phyloP scores from a whole-genome alignment of 331 rosid genomes.

The Pyrus hybrid region DNA sequence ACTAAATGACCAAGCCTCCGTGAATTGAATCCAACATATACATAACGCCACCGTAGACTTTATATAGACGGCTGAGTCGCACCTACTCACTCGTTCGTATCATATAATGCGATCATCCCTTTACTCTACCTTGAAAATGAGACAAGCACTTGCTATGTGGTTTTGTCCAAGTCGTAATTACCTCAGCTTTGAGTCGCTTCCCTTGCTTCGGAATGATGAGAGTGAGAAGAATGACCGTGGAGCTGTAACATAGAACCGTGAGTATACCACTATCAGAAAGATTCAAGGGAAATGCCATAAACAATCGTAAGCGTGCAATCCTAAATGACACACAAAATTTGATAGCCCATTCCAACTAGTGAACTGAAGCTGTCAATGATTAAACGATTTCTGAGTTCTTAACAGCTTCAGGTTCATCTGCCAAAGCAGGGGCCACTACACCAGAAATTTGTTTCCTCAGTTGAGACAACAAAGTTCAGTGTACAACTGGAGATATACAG shows the following conservation, averaged over 20 bases:
- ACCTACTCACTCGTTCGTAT: slow-evolving; percentile 41
- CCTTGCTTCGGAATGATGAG: slow-evolving; percentile 92
- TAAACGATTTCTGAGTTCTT: background rate
- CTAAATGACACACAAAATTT: background rate
- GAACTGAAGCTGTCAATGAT: slow-evolving; percentile 1
- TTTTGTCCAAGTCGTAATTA: slow-evolving; percentile 18
- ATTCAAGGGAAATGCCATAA: background rate
- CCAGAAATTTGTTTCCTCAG: background rate
- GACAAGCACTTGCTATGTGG: slow-evolving; percentile 23
- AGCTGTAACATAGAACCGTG: slow-evolving; percentile 47
- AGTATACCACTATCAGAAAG: slow-evolving; percentile 11
- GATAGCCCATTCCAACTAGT: background rate
- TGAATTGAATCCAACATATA: slow-evolving; percentile 44
- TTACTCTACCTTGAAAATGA: slow-evolving; percentile 41
- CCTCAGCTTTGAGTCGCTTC: slow-evolving; percentile 81
- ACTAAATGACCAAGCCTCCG: slow-evolving; percentile 42
- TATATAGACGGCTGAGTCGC: slow-evolving; percentile 33
- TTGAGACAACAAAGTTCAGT: background rate
- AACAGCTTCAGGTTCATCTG: slow-evolving; percentile 6
- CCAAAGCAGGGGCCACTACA: background rate
- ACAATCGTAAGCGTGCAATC: slow-evolving; percentile 5
- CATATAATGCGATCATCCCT: slow-evolving; percentile 33
- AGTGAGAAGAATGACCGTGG: slow-evolving; percentile 93
- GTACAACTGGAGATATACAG: background rate
- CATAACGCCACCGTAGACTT: slow-evolving; percentile 48